Evolutionary conservation across 1,284 basidiomycete species (phyloP), one percentile per base, ranked within the genome.

Genomic region (Tilletia horrida): DNA sequence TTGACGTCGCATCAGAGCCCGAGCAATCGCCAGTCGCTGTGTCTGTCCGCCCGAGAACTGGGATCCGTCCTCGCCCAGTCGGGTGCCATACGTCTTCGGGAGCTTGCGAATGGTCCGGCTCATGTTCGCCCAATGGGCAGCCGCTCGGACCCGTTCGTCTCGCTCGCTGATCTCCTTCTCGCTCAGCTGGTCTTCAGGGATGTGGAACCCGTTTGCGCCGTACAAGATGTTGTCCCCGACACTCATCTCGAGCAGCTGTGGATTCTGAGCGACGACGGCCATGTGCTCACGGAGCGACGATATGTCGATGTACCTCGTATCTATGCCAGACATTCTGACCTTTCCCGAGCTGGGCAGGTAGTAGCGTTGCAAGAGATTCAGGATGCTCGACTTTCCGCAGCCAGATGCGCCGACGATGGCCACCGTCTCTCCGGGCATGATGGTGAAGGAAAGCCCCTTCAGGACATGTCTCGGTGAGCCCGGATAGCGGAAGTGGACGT

Each of bases 21-120:
- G 87, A 0, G 95, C 95, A 72, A 97, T 93, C 77, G 91, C 90
- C 8, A 98, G 83, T 2, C 95, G 87, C 83, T 98, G 95, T 1
- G 91, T 91, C 81, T 98, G 95, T 0, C 95, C 95, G 40, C 95
- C 95, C 0, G 92, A 95, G 67, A 97, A 88, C 62, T 93, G 86
- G 18, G 87, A 84, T 0, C 91, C 93, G 79, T 93, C 92, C 83
- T 95, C 92, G 59, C 95, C 94, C 0, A 97, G 85, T 66, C 85
- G 81, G 0, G 93, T 96, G 61, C 91, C 88, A 84, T 97, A 97
- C 0, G 90, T 91, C 27, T 89, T 84, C 0, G 92, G 91, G 0
- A 97, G 85, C 6, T 85, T 83, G 84, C 86, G 85, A 79, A 97
- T 87, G 82, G 95, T 94, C n/a, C 91, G 89, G 83, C 95, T 89